phyloP scores from a whole-genome alignment of 257 asterid species.

The Jasminum sambac region DNA sequence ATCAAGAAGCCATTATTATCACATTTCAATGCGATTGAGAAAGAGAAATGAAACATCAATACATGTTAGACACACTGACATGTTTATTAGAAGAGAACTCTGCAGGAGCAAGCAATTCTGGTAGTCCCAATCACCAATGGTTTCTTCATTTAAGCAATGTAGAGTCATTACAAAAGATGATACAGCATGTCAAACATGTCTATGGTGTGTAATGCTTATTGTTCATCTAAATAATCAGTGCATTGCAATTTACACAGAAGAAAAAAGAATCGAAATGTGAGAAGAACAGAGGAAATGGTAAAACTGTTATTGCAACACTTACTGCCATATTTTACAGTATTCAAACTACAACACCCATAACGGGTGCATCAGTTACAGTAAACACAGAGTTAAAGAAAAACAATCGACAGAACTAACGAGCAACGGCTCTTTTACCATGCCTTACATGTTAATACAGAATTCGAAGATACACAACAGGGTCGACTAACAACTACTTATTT shows the following conservation, averaged over 20 bases:
- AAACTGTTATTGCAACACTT: constrained; percentile 29
- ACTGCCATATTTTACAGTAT: constrained; percentile 35
- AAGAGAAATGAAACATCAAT: no score
- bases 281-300: constrained; percentile 16
- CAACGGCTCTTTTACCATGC: constrained; percentile 28
- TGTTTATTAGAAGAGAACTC: no score
- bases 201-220: no score
- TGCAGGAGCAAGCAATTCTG: no score
- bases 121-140: no score
- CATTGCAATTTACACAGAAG: no score
- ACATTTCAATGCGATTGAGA: not conserved
- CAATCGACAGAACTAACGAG: constrained; percentile 34
- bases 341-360: constrained; percentile 38
- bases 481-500: constrained; percentile 13
- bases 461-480: not conserved
- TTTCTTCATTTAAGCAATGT: no score
- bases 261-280: not conserved
- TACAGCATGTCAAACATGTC: no score
- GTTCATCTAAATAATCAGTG: no score
- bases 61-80: no score
- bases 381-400: constrained; percentile 26
- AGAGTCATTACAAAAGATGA: no score
- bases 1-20: not conserved
- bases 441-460: constrained; percentile 26
- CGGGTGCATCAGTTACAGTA: constrained; percentile 21